Percentiles rank a stretch among this genome's conserved stretches.
phyloP scores from a whole-genome alignment of 306 rosid genomes.

The Delonix regia region DNA sequence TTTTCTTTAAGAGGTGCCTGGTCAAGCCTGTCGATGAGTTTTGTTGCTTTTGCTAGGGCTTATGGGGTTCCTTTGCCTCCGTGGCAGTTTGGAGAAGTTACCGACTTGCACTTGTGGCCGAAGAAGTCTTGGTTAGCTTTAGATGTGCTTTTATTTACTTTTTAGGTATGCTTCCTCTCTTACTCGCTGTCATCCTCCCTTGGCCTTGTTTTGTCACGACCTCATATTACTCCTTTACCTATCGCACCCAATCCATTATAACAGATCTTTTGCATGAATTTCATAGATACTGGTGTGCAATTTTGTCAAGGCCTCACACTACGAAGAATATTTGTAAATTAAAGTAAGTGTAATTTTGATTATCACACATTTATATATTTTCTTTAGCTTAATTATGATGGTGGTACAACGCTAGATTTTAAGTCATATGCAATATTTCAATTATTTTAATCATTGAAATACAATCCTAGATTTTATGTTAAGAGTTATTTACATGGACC shows the following conservation, averaged over 20 bases:
- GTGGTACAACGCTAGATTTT: too few species aligned
- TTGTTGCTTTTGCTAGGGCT: neutral
- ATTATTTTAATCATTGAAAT: too few species aligned
- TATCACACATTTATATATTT: neutral
- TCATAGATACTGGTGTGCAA: constrained; percentile 79
- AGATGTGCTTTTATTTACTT: neutral
- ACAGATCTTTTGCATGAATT: too few species aligned
- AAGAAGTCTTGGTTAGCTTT: neutral
- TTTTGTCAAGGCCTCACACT: constrained; percentile 88
- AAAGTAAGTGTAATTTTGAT: constrained; percentile 59
- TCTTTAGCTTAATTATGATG: too few species aligned
- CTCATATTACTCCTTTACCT: too few species aligned
- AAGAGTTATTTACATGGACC: too few species aligned
- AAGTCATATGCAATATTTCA: too few species aligned
- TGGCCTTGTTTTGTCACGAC: too few species aligned
- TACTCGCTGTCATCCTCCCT: too few species aligned
- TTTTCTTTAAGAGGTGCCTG: neutral
- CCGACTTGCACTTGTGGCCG: neutral
- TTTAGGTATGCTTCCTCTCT: neutral
- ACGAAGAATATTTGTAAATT: constrained; percentile 85
- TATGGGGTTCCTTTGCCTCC: neutral
- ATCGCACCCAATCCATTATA: neutral
- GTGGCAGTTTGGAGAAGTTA: neutral
- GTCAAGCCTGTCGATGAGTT: neutral
- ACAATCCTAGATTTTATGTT: too few species aligned